A percentile compares a stretch with the other conserved stretches of the same genome.
These are phyloP conservation scores for Blastocystis sp. DNA, from an alignment of 352 stramenopile genomes.

Conservation along the genomic window DNA sequence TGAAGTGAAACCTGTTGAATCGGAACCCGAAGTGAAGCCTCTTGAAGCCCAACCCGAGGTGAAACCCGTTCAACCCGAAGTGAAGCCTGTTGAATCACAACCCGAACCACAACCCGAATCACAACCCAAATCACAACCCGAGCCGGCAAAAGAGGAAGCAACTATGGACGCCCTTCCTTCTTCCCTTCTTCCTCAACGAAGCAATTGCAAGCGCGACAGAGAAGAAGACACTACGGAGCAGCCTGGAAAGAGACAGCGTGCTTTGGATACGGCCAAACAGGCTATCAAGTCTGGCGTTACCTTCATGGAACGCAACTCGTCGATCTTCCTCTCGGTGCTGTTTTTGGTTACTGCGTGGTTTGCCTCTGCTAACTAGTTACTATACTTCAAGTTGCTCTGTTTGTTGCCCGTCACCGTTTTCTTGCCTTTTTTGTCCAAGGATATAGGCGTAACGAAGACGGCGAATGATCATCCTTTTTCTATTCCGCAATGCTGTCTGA, in stretches of 20 bases:
- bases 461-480: background rate
- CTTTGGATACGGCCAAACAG: background rate
- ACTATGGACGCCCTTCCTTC: background rate
- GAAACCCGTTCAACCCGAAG: too few species aligned
- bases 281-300: background rate
- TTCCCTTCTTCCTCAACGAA: background rate
- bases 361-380: background rate
- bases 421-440: background rate
- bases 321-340: background rate
- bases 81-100: too few species aligned
- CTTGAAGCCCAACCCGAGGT: too few species aligned
- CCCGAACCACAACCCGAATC: too few species aligned
- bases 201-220: background rate
- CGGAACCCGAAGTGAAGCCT: too few species aligned
- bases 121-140: too few species aligned
- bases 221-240: background rate
- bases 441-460: background rate
- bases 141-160: background rate
- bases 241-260: background rate
- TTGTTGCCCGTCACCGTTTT: background rate
- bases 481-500: constrained; percentile 32
- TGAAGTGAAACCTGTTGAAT: too few species aligned
- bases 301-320: constrained; percentile 3
- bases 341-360: background rate
- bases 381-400: background rate